Conservation (phyloP, 306 rosid species). For the Inga leiocalycina region DNA sequence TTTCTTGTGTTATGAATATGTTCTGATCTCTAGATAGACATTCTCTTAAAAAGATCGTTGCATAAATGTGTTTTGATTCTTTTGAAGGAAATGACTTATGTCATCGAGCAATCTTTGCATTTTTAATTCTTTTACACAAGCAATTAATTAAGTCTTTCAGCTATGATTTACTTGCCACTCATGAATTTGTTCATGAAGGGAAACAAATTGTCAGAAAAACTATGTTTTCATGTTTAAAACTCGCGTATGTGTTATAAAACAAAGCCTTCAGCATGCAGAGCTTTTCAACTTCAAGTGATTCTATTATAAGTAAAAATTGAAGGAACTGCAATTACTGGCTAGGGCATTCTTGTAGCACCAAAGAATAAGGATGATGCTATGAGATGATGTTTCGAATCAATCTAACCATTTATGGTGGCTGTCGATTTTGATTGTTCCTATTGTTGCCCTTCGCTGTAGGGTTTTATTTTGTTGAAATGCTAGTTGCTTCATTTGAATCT, state of each 20-base stretch:
- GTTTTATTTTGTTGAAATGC: not conserved
- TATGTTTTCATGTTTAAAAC: not conserved
- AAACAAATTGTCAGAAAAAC: not conserved
- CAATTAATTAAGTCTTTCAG: not conserved
- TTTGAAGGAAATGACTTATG: constrained; percentile 2
- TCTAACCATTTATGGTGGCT: not conserved
- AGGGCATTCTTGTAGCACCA: not conserved
- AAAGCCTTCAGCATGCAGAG: not conserved
- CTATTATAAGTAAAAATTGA: not conserved
- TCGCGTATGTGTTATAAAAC: not conserved
- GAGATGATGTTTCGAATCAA: not conserved
- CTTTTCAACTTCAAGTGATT: not conserved
- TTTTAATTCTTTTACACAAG: not conserved
- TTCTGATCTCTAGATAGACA: constrained; percentile 9
- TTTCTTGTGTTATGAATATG: constrained; percentile 18
- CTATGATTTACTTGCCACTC: not conserved
- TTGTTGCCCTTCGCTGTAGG: not conserved
- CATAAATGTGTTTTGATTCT: not conserved
- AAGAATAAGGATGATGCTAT: not conserved
- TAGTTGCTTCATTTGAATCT: not conserved
- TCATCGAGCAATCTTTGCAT: not conserved
- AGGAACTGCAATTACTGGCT: not conserved
- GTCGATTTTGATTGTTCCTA: not conserved
- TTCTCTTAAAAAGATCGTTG: not conserved
- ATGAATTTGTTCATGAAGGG: not conserved